Percentiles rank a stretch among this genome's conserved stretches.
Conservation (phyloP, 495 filamentous ascomycete genomes). For the Aspergillus panamensis region DNA sequence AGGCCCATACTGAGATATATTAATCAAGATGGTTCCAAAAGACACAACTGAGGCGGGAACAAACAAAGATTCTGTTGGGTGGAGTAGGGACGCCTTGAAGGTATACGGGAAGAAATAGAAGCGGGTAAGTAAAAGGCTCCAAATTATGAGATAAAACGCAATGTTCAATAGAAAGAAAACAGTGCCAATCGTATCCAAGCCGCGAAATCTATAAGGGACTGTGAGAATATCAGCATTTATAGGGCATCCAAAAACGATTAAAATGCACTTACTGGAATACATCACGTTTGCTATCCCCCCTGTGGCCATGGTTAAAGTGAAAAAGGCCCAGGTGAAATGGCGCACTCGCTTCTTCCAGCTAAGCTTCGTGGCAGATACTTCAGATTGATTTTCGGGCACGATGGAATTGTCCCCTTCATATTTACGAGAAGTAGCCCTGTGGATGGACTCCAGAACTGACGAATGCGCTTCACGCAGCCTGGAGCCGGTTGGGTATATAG, state of each 20-base stretch:
- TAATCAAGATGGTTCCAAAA: constrained; percentile 74
- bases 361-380: constrained; percentile 23
- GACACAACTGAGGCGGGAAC: constrained; percentile 69
- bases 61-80: constrained; percentile 79
- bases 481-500: constrained; percentile 9
- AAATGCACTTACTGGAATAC: constrained; percentile 50
- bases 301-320: constrained; percentile 77
- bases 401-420: constrained; percentile 17
- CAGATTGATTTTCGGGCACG: constrained; percentile 17
- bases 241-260: not conserved
- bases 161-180: constrained; percentile 76
- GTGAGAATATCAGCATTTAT: constrained; percentile 11
- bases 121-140: constrained; percentile 60
- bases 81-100: constrained; percentile 66
- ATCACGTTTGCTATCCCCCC: constrained; percentile 80
- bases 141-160: constrained; percentile 65
- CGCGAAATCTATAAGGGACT: constrained; percentile 69
- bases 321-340: constrained; percentile 65
- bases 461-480: constrained; percentile 32
- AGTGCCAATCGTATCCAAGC: constrained; percentile 67
- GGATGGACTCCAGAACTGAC: constrained; percentile 31
- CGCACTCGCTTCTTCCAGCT: constrained; percentile 49
- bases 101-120: constrained; percentile 70
- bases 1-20: constrained; percentile 74
- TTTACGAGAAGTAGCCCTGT: constrained; percentile 23